phyloP scores from a whole-genome alignment of 495 filamentous ascomycete species.

The Tuber magnatum region DNA sequence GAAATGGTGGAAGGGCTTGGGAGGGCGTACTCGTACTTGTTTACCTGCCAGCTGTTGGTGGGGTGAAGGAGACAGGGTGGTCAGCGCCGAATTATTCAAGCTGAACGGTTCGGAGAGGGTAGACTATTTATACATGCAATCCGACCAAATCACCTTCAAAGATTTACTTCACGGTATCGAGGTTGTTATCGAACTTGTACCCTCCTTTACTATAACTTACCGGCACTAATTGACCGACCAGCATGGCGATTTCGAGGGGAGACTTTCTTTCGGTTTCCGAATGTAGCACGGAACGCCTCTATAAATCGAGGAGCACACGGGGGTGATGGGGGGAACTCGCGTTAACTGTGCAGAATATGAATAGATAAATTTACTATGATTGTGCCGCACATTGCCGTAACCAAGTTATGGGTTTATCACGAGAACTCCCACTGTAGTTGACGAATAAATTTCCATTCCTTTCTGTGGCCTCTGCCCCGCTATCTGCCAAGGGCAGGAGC shows the following conservation, averaged over 20 bases:
- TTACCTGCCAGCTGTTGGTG: constrained; percentile 23
- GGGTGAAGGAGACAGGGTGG: constrained; percentile 28
- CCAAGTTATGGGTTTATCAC: neutral
- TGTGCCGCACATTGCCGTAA: neutral
- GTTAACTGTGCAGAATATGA: neutral
- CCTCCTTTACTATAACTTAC: too few species aligned
- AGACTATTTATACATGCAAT: constrained; percentile 30
- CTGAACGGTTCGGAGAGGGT: constrained; percentile 6
- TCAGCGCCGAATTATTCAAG: constrained; percentile 11
- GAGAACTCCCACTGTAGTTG: neutral
- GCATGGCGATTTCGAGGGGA: neutral
- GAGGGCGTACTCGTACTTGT: constrained; percentile 2
- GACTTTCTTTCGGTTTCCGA: neutral
- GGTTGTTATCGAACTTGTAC: neutral
- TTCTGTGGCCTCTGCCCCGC: neutral
- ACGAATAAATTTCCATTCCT: neutral
- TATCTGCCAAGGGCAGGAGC: neutral
- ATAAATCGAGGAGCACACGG: neutral
- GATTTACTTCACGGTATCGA: neutral
- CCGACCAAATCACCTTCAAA: neutral
- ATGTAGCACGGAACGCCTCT: neutral
- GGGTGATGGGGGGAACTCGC: neutral
- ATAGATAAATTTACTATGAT: neutral
- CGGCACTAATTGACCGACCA: neutral
- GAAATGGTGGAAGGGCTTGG: constrained; percentile 16